Evolutionary conservation across 768 basidiomycete genomes (phyloP).

Genomic region (Calocera cornea): DNA sequence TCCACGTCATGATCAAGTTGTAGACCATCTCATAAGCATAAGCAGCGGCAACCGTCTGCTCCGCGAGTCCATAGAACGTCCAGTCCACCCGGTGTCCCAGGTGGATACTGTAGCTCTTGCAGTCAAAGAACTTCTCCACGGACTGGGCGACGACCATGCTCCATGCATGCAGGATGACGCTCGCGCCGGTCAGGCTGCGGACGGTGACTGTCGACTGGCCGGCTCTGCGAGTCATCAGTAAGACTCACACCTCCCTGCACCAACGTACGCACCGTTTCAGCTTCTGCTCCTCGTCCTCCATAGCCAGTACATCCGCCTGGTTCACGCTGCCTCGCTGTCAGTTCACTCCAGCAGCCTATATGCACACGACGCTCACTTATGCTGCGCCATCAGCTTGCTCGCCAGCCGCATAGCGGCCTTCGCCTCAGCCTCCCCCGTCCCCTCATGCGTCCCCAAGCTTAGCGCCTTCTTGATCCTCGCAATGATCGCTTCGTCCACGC

Average conservation of each 20-base stretch:
- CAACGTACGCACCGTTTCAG: slow-evolving; percentile 17
- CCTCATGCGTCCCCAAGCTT: neutral
- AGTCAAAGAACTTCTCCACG: slow-evolving; percentile 20
- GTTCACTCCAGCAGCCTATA: neutral
- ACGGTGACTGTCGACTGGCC: slow-evolving; percentile 17
- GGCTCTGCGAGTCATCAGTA: slow-evolving; percentile 10
- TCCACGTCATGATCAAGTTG: slow-evolving; percentile 21
- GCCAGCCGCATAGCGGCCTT: slow-evolving; percentile 13
- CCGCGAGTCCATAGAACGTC: slow-evolving; percentile 22
- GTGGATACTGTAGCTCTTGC: slow-evolving; percentile 17
- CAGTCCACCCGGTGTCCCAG: slow-evolving; percentile 10
- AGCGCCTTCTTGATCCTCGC: slow-evolving; percentile 8
- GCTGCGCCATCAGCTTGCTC: slow-evolving; percentile 19
- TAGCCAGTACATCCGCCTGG: slow-evolving; percentile 22
- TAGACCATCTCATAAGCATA: slow-evolving; percentile 19
- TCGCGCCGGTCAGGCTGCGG: slow-evolving; percentile 10
- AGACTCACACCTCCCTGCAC: neutral
- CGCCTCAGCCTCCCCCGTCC: slow-evolving; percentile 8
- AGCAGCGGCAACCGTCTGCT: slow-evolving; percentile 20
- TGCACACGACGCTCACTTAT: slow-evolving; percentile 14
- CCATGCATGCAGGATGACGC: slow-evolving; percentile 14
- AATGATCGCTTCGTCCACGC: slow-evolving; percentile 1
- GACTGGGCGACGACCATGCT: slow-evolving; percentile 10
- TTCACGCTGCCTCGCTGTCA: slow-evolving; percentile 16
- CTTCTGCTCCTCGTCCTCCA: slow-evolving; percentile 18